These are phyloP conservation scores for Peronospora destructor DNA, from an alignment of 352 stramenopile species.

Conservation along the genomic window DNA sequence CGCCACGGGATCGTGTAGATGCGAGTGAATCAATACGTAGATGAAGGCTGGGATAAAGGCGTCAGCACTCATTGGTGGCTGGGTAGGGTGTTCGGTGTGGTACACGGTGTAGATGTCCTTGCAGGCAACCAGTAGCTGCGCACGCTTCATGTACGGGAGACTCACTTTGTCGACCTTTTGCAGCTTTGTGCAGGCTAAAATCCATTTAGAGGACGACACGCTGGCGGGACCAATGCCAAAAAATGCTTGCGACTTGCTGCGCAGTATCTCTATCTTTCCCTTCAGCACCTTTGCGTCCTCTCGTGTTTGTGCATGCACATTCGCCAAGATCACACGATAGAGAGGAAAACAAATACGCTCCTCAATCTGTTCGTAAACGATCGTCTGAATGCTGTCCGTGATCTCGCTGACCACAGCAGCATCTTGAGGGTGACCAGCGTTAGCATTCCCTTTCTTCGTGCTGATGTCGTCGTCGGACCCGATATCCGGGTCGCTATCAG, in stretches of 20 bases:
- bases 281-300: slow-evolving; percentile 69
- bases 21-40: slow-evolving; percentile 77
- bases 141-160: slow-evolving; percentile 78
- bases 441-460: slow-evolving; percentile 6
- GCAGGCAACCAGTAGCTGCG: slow-evolving; percentile 59
- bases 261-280: slow-evolving; percentile 77
- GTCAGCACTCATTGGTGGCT: slow-evolving; percentile 78
- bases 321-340: slow-evolving; percentile 60
- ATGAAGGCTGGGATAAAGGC: slow-evolving; percentile 86
- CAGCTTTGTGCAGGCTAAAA: slow-evolving; percentile 48
- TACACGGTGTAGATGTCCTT: slow-evolving; percentile 83
- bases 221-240: slow-evolving; percentile 74
- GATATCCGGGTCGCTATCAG: slow-evolving; percentile 23
- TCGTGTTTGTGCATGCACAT: slow-evolving; percentile 47
- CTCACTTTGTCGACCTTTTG: slow-evolving; percentile 74
- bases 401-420: slow-evolving; percentile 39
- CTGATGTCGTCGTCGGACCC: slow-evolving; percentile 27
- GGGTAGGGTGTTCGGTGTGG: slow-evolving; percentile 57
- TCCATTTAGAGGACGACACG: slow-evolving; percentile 55
- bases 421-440: slow-evolving; percentile 8
- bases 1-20: slow-evolving; percentile 55
- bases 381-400: slow-evolving; percentile 52
- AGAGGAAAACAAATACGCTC: slow-evolving; percentile 79
- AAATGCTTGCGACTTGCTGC: slow-evolving; percentile 71
- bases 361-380: slow-evolving; percentile 81